phyloP scores from a whole-genome alignment of 805 yeast genomes.

The Phaffomyces thermotolerans region DNA sequence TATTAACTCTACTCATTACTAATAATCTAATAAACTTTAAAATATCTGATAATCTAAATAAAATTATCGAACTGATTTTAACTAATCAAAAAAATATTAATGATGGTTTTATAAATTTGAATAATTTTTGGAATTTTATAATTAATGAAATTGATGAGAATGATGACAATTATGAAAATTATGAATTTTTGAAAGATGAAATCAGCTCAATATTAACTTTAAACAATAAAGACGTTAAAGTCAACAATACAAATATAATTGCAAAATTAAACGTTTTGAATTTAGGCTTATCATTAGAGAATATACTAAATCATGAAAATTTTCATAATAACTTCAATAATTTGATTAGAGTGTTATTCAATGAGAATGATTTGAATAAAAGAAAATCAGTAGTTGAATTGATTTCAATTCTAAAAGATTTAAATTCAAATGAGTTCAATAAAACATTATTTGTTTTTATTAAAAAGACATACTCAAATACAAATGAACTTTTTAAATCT shows the following conservation, averaged over 20 bases:
- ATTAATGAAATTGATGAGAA: not conserved
- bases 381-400: constrained; percentile 11
- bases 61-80: constrained; percentile 8
- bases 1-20: constrained; percentile 6
- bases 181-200: constrained; percentile 2
- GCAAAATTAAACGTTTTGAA: constrained; percentile 3
- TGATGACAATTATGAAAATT: not conserved
- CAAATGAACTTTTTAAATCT: constrained; percentile 29
- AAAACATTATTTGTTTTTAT: constrained; percentile 20
- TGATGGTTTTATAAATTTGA: constrained; percentile 2
- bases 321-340: constrained; percentile 19
- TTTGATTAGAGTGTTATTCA: constrained; percentile 17
- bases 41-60: constrained; percentile 1
- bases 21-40: not conserved
- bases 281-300: constrained; percentile 7
- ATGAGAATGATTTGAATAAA: constrained; percentile 6
- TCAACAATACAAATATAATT: not conserved
- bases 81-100: constrained; percentile 2
- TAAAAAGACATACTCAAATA: constrained; percentile 21
- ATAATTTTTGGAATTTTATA: constrained; percentile 5
- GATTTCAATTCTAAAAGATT: constrained; percentile 17
- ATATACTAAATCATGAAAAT: constrained; percentile 7
- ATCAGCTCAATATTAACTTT: constrained; percentile 2
- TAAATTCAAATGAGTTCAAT: constrained; percentile 20
- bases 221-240: not conserved